Evolutionary conservation across 2,329 filamentous ascomycete species (phyloP).

Genomic region (Teratosphaeria viscida): DNA sequence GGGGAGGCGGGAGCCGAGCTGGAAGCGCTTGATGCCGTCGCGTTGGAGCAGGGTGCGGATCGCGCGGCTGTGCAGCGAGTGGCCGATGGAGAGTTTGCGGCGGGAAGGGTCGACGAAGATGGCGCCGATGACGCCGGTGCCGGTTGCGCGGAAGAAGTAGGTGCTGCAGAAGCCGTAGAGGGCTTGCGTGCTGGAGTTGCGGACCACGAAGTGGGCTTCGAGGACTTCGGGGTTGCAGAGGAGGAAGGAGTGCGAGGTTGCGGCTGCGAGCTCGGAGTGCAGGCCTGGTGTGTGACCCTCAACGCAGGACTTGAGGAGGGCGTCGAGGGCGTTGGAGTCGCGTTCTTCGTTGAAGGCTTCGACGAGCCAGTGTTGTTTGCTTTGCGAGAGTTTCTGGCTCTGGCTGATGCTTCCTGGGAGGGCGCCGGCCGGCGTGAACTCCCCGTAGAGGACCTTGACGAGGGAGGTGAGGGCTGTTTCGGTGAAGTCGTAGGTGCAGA

Average conservation of each 20-base stretch:
- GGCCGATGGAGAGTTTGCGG: constrained; percentile 79
- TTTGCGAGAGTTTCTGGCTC: constrained; percentile 76
- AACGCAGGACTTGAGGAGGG: constrained; percentile 60
- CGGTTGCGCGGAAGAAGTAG: constrained; percentile 62
- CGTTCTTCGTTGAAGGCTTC: constrained; percentile 75
- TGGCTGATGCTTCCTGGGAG: constrained; percentile 67
- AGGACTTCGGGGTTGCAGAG: constrained; percentile 59
- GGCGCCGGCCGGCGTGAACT: constrained; percentile 47
- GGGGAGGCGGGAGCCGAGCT: constrained; percentile 70
- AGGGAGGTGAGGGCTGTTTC: constrained; percentile 80
- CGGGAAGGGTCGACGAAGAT: constrained; percentile 84
- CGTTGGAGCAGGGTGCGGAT: constrained; percentile 64
- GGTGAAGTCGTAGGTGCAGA: constrained; percentile 94
- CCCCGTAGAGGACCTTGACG: constrained; percentile 74
- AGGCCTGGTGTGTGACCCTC: constrained; percentile 56
- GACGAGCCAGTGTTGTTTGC: constrained; percentile 90
- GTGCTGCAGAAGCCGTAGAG: constrained; percentile 89
- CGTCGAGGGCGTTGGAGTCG: constrained; percentile 62
- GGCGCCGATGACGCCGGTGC: constrained; percentile 66
- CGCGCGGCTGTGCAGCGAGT: constrained; percentile 78
- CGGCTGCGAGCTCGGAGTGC: constrained; percentile 57
- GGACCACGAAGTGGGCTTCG: constrained; percentile 81
- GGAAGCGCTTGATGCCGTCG: constrained; percentile 64
- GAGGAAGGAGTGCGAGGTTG: constrained; percentile 65
- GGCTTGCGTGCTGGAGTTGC: constrained; percentile 84